Percentiles rank a stretch among this genome's conserved stretches.
Evolutionary conservation across 495 filamentous ascomycete species (phyloP).

Genomic region (Staphylotrichum tortipilum): DNA sequence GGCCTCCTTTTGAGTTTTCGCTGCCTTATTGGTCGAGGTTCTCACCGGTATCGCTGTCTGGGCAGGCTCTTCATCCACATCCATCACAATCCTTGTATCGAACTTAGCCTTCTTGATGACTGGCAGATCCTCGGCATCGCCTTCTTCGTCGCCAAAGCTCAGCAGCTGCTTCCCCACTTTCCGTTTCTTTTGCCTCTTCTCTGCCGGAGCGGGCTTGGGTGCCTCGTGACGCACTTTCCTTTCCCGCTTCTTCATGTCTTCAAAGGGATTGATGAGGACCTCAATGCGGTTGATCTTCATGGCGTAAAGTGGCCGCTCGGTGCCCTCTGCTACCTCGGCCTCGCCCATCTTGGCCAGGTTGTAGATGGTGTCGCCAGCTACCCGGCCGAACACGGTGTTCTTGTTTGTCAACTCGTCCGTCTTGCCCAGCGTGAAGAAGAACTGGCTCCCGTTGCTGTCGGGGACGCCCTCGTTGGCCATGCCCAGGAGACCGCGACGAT

Average conservation of each 20-base stretch:
- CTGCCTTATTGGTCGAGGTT: conserved; percentile 21
- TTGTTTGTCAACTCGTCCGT: conserved; percentile 76
- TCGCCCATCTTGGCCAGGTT: conserved; percentile 91
- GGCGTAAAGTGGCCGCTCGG: conserved; percentile 82
- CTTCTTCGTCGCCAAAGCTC: conserved; percentile 86
- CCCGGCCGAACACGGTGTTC: conserved; percentile 88
- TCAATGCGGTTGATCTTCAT: conserved; percentile 70
- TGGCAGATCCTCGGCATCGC: conserved; percentile 52
- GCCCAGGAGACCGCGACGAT: conserved; percentile 78
- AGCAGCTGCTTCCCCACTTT: conserved; percentile 72
- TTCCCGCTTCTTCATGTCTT: conserved; percentile 72
- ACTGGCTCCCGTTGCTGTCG: conserved; percentile 86
- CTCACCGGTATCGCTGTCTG: conserved; percentile 20
- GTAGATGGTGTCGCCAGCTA: conserved; percentile 91
- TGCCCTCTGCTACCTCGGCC: conserved; percentile 66
- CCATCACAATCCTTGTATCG: conserved; percentile 73
- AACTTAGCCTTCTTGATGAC: conserved; percentile 84
- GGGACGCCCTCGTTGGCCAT: conserved; percentile 78
- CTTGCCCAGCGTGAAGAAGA: conserved; percentile 84
- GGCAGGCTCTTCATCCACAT: conserved; percentile 32
- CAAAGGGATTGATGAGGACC: conserved; percentile 82
- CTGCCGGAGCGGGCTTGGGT: conserved; percentile 27
- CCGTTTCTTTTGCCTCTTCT: conserved; percentile 68
- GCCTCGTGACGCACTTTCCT: conserved; percentile 34
- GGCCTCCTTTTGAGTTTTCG: conserved; percentile 25